Base-by-base conservation (phyloP, 2,329 filamentous ascomycete species). In the Clarireedia homoeocarpa region DNA sequence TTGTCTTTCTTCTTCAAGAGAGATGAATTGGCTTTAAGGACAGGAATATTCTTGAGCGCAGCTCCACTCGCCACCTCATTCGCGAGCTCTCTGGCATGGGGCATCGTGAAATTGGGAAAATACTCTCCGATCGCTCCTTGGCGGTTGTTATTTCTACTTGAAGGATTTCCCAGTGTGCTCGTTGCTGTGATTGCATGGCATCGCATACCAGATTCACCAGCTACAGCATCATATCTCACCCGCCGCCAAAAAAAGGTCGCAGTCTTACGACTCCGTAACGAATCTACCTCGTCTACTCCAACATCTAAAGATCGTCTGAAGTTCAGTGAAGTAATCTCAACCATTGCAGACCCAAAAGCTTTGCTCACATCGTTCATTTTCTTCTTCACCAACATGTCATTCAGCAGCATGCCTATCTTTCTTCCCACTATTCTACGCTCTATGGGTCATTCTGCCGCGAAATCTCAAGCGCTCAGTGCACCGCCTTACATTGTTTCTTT, bases 341-440 rank as follows among this genome's bases (percentile, higher is more conserved):
- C 82, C 2, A 71, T 89, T 30, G 63, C 67, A 46, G 86, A 90
- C 70, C 85, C 86, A 0, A 84, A 84, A 62, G 81, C 81, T 56
- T 92, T 89, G 73, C 75, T 92, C 44, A 88, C 88, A 4, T 86
- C 89, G 1, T 71, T 82, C 63, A 95, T 95, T 81, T 89, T 95
- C 76, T 91, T 95, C 75, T 83, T 86, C 70, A 84, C 87, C 67
- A 95, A 96, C 71, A 86, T 95, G 69, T 87, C 90, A 12, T 96
- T 95, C 74, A 85, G 84, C 66, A 92, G 88, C 23, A 83, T 95
- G 68, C 91, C 91, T 2, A 88, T 94, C 49, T 95, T 95, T 69
- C 78, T 95, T 2, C 90, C 90, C 38, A 90, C 87, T 24, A 89
- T 95, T 60, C 79, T 95, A 48, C 75, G 77, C 58, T 81, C 85